Conservation (phyloP, 805 yeast genomes). For the Priceomyces haplophilus region DNA sequence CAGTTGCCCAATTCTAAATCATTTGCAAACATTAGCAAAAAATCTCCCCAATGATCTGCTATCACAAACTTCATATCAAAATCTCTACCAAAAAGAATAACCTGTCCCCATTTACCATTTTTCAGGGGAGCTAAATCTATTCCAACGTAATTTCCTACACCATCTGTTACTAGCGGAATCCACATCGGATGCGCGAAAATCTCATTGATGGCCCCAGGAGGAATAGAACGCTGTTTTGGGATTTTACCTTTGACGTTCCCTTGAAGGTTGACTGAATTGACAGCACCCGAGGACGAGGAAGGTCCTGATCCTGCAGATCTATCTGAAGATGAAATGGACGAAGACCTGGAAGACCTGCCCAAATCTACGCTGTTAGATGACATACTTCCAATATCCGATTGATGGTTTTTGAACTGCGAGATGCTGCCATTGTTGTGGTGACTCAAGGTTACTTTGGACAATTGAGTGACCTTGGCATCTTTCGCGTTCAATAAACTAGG, state of each 20-base stretch:
- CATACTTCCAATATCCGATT: conserved; percentile 7
- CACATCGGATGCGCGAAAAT: conserved; percentile 87
- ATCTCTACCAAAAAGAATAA: conserved; percentile 90
- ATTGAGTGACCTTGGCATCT: conserved; percentile 17
- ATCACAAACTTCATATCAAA: conserved; percentile 85
- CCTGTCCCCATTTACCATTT: conserved; percentile 73
- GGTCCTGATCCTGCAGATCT: neutral
- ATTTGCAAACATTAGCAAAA: conserved; percentile 75
- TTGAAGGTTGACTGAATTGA: neutral
- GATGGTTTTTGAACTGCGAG: conserved; percentile 11
- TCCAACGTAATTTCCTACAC: conserved; percentile 88
- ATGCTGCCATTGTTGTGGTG: conserved; percentile 12
- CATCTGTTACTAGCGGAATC: conserved; percentile 89
- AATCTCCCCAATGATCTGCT: conserved; percentile 88
- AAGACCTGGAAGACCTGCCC: conserved; percentile 6
- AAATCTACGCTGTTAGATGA: conserved; percentile 18
- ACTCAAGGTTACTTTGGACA: conserved; percentile 21
- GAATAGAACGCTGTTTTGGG: conserved; percentile 63
- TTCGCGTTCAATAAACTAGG: conserved; percentile 21
- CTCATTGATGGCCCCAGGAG: conserved; percentile 68
- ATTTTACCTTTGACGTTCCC: conserved; percentile 3
- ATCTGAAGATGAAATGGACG: conserved; percentile 6
- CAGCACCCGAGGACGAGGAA: neutral
- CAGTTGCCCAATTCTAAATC: conserved; percentile 85
- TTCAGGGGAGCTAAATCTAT: conserved; percentile 72